Conservation (phyloP, 129 eudicot species). For the Pittosporum tobira region DNA sequence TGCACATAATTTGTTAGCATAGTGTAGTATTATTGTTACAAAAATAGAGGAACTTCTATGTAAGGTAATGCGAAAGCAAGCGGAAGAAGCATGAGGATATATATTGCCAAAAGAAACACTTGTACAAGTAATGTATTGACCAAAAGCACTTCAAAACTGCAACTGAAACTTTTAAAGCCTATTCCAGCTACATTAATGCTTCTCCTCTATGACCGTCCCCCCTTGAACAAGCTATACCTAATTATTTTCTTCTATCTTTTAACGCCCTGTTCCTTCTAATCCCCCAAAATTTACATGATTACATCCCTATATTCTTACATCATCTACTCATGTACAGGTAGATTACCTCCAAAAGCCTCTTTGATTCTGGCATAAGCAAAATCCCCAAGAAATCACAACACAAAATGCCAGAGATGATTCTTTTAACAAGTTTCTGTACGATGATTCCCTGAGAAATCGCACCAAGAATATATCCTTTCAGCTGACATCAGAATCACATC, state of each 20-base stretch:
- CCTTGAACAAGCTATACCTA: conserved; percentile 15
- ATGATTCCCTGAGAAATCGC: not conserved
- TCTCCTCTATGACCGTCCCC: conserved; percentile 4
- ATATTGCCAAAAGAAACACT: conserved; percentile 9
- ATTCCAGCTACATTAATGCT: conserved; percentile 19
- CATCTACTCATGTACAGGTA: conserved; percentile 39
- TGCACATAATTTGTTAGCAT: no score
- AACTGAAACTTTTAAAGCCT: conserved; percentile 16
- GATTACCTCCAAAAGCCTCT: conserved; percentile 15
- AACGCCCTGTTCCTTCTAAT: conserved; percentile 12
- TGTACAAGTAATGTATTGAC: conserved; percentile 14
- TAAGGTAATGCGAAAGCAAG: not conserved
- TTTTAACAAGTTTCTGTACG: not conserved
- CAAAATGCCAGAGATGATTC: no score
- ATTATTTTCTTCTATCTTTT: conserved; percentile 13
- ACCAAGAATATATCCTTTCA: not conserved
- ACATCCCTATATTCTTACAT: conserved; percentile 24
- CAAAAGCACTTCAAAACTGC: conserved; percentile 23
- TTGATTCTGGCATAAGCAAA: conserved; percentile 3
- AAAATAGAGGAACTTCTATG: no score
- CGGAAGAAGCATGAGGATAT: not conserved
- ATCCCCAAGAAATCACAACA: not conserved
- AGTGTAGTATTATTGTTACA: no score
- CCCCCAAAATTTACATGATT: conserved; percentile 27
- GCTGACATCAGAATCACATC: conserved; percentile 9